Percentiles rank a stretch among this genome's conserved stretches.
These are phyloP conservation scores for Cryptococcus sp. DNA, from an alignment of 1,284 basidiomycete species.

Conservation along the genomic window DNA sequence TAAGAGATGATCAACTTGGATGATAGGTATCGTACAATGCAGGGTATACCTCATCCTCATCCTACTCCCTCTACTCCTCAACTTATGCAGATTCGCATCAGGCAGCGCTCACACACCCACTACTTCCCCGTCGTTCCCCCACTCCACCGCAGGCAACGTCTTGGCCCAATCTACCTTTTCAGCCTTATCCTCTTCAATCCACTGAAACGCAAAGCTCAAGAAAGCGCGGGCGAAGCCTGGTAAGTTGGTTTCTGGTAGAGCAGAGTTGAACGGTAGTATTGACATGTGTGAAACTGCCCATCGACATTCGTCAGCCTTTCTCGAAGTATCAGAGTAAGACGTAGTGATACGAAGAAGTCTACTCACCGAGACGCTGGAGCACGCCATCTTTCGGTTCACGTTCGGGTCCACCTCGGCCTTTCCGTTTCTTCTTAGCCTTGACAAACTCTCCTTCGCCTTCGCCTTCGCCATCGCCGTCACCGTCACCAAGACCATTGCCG, in stretches of 20 bases:
- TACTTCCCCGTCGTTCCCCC: constrained; percentile 47
- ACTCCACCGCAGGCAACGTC: constrained; percentile 37
- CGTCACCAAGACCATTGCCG: neutral
- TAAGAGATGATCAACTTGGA: too few species aligned
- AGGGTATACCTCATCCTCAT: constrained; percentile 3
- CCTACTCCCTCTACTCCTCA: neutral
- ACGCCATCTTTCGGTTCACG: constrained; percentile 33
- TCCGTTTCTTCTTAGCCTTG: constrained; percentile 50
- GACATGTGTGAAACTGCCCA: constrained; percentile 40
- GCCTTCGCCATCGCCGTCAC: neutral
- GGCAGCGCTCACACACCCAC: constrained; percentile 6
- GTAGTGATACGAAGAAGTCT: too few species aligned
- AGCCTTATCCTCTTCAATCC: constrained; percentile 29
- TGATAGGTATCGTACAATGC: neutral
- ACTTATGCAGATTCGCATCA: too few species aligned
- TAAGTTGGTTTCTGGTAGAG: constrained; percentile 46
- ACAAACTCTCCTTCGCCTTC: constrained; percentile 32
- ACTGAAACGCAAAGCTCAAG: constrained; percentile 45
- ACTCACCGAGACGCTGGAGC: constrained; percentile 41
- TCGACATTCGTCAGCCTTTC: neutral
- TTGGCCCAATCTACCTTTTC: constrained; percentile 42
- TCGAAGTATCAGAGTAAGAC: neutral
- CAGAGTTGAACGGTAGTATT: constrained; percentile 20
- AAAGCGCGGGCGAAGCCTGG: constrained; percentile 50
- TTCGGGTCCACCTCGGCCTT: constrained; percentile 19